phyloP scores from a whole-genome alignment of 768 basidiomycete genomes.

The Daedaleopsis nitida region DNA sequence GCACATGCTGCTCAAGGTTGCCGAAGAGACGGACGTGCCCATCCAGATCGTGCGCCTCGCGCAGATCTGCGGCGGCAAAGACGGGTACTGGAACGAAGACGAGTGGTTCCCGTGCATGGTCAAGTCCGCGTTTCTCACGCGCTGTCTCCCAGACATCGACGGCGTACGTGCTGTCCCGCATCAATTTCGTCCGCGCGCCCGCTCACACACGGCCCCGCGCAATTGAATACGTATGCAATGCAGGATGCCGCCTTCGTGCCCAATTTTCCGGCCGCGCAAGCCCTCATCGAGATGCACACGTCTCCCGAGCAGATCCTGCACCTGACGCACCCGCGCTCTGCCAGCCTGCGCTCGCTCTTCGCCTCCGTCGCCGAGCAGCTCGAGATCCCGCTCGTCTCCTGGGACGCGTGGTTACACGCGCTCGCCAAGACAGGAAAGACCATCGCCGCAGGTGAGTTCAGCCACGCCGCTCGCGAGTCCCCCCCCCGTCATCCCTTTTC shows the following conservation, averaged over 20 bases:
- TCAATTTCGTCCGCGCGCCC: not conserved
- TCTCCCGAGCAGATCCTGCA: slow-evolving; percentile 29
- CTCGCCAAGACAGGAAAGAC: slow-evolving; percentile 2
- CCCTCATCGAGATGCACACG: slow-evolving; percentile 31
- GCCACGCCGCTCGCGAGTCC: no score
- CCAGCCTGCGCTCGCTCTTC: slow-evolving; percentile 29
- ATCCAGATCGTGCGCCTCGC: slow-evolving; percentile 45
- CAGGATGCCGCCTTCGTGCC: slow-evolving; percentile 30
- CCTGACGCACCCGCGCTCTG: slow-evolving; percentile 42
- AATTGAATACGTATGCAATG: not conserved
- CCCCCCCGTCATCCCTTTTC: no score
- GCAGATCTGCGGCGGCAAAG: slow-evolving; percentile 44
- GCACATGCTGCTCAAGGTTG: slow-evolving; percentile 37
- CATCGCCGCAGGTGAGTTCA: slow-evolving; percentile 3
- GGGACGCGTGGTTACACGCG: slow-evolving; percentile 24
- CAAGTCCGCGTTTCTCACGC: slow-evolving; percentile 27
- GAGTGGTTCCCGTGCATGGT: slow-evolving; percentile 50
- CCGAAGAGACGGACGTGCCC: slow-evolving; percentile 36
- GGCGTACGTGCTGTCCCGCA: slow-evolving; percentile 35
- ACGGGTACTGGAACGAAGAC: slow-evolving; percentile 46
- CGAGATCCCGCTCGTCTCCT: slow-evolving; percentile 27
- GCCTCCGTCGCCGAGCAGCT: slow-evolving; percentile 15
- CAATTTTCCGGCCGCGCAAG: slow-evolving; percentile 31
- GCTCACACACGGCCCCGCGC: not conserved
- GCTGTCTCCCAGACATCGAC: slow-evolving; percentile 33